Evolutionary conservation across 1,284 basidiomycete genomes (phyloP), one percentile per base, ranked within the genome.

Genomic region (Athelia psychrophila): DNA sequence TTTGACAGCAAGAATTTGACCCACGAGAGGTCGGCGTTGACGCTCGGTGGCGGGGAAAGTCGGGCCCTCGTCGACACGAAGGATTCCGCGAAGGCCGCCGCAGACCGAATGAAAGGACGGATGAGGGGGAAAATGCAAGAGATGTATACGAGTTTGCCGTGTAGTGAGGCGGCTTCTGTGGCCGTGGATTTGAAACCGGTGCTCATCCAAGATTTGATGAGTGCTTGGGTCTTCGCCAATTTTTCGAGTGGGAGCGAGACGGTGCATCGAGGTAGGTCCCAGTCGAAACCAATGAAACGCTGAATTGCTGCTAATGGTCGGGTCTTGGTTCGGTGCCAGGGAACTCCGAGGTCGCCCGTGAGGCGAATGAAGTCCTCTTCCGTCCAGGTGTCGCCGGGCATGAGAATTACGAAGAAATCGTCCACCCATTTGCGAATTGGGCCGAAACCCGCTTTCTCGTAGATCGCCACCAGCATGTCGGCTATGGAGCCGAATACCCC

Each of bases 361-460:
- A 72, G 24, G 1, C 30, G 49, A 2, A 69, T 64, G 51, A 74
- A 69, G 2, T 65, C 61, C 9, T 56, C 51, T 36, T 70, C 66
- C 1, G 66, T 56, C 59, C 60, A 71, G 0, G 52, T 16, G 3
- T 64, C 50, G 13, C 49, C 24, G 6, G 69, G 66, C 0, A 61
- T 49, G 2, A 57, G 57, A 12, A 73, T 56, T 4, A 67, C 64
- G 3, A 73, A 50, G 56, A 75, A 74, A 52, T 77, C 67, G 58
- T 77, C 70, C 0, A 76, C 74, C 73, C 73, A 77, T 52, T 76
- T 76, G 8, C 55, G 13, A 0, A 74, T 23, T 0, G 51, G 57
- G 0, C 56, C 48, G 23, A 66, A 58, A 8, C 65, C 64, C 10
- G 40, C 47, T 2, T 52, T 51, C 15, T 55, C 5, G 54, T 67